Base-by-base conservation (phyloP, 345 rosid species). In the Gossypium bickii region DNA sequence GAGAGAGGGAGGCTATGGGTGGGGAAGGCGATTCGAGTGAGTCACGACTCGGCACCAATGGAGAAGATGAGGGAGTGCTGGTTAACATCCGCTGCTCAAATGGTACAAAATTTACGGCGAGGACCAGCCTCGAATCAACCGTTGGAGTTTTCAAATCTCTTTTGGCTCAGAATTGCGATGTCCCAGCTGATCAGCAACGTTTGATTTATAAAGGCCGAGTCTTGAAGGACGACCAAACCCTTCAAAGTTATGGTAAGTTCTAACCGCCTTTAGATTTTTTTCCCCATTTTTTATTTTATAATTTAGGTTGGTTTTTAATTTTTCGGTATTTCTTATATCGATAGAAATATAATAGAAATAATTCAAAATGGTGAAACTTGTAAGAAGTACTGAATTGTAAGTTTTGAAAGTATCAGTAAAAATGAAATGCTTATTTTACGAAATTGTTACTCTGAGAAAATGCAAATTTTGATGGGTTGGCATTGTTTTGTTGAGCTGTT, bases 151-250 rank as follows among this genome's bases (percentile, higher is more conserved):
- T 91, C 82, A 91, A 91, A 76, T 81, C 71, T 47, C 38, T 88
- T 44, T 78, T 89, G 78, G 89, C 93, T n/a, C 84, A 78, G 81
- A 87, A 72, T 73, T 86, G 91, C 76, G 94, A 88, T n/a, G 81
- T 87, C 15, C 93, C 93, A 22, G 90, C 93, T 20, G 84, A 89
- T 74, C 94, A 89, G 78, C 97, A 89, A 82, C 86, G 93, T 3
- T 71, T 92, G 89, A 92, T 92, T 84, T 92, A 90, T 73, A 92
- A 89, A 74, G 94, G 97, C 16, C 97, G 97, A 74, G 90, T 92
- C 76, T 82, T 92, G 73, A 92, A 92, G 80, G 97, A 92, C 73
- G 94, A 87, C 73, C 91, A 88, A 68, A 78, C 89, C 48, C 93
- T 92, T n/a, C 82, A 75, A 45, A 88, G 89, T 80, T 92, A 92